A percentile compares a stretch with the other conserved stretches of the same genome.
Conservation (phyloP, 495 filamentous ascomycete species). For the Annulohypoxylon bovei region DNA sequence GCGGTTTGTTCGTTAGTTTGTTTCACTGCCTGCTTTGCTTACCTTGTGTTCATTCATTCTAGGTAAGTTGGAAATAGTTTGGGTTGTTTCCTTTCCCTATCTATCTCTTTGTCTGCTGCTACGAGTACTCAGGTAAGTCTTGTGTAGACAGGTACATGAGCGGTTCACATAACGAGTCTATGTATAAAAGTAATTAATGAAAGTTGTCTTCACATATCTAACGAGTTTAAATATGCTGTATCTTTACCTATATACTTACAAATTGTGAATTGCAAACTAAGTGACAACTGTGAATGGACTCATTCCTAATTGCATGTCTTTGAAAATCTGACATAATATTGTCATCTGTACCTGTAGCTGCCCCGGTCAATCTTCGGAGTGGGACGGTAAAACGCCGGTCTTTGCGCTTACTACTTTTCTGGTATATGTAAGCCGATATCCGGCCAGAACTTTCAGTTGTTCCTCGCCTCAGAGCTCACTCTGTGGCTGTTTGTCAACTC, state of each 20-base stretch:
- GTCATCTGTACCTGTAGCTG: background rate
- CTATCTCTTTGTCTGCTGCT: background rate
- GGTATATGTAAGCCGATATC: background rate
- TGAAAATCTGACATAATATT: background rate
- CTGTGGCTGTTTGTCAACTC: background rate
- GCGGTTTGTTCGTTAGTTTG: background rate
- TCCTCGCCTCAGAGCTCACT: slow-evolving; percentile 17
- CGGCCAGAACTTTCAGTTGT: background rate
- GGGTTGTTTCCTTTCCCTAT: background rate
- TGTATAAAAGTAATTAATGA: background rate
- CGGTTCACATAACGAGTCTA: background rate
- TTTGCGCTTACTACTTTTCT: background rate
- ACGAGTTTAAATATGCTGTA: background rate
- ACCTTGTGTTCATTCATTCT: background rate
- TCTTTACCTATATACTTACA: too few relatives aligned
- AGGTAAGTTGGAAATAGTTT: background rate
- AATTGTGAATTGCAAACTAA: too few relatives aligned
- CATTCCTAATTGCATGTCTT: too few relatives aligned
- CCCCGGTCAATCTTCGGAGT: background rate
- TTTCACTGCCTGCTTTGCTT: background rate
- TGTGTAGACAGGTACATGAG: background rate
- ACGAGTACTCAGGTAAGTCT: background rate
- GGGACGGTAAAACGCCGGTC: background rate
- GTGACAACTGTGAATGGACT: background rate
- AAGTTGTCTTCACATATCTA: background rate